Evolutionary conservation across 2,329 filamentous ascomycete genomes (phyloP), one percentile per base, ranked within the genome.

Genomic region (Boeremia lycopersici): DNA sequence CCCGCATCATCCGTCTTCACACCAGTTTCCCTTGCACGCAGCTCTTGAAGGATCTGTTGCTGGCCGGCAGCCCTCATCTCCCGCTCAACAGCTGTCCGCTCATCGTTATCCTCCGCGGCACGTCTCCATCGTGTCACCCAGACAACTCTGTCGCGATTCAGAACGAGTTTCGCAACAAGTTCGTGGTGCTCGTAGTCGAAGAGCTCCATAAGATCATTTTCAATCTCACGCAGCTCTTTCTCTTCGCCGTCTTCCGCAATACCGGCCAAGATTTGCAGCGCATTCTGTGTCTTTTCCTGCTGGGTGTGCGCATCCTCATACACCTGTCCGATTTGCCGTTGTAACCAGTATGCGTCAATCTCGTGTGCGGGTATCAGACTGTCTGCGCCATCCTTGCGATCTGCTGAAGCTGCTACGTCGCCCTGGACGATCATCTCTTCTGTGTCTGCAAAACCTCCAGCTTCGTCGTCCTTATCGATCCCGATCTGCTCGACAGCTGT

Each of bases 171-270:
- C 61, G 91, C 88, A 25, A 98, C 95, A 49, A 97, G 83, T 61
- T 97, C 92, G 57, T 96, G 91, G 69, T 97, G 90, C 68, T 98
- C 93, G 69, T 96, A 99, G 68, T 99, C 95, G 66, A 99, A 98
- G 0, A 99, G 84, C 68, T 97, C 95, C 90, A 98, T 98, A 53
- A 99, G 82, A 60, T 99, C 95, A 74, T 99, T 99, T 71, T 99
- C 95, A 51, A 98, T 93, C 69, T 99, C 93, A 67, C 93, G 88
- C 28, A 98, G 81, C 12, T 90, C 84, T 74, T 90, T 93, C 68
- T 96, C 91, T 56, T 93, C 88, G 13, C 89, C 92, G 50, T 89
- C 88, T 45, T 84, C 89, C 2, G 87, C 83, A 59, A 89, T 83
- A 39, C 90, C 92, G 28, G 90, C 89, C 48, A 99, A 83, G 42